Base-by-base conservation (phyloP, 2,329 filamentous ascomycete species). In the Endothia cerciana region DNA sequence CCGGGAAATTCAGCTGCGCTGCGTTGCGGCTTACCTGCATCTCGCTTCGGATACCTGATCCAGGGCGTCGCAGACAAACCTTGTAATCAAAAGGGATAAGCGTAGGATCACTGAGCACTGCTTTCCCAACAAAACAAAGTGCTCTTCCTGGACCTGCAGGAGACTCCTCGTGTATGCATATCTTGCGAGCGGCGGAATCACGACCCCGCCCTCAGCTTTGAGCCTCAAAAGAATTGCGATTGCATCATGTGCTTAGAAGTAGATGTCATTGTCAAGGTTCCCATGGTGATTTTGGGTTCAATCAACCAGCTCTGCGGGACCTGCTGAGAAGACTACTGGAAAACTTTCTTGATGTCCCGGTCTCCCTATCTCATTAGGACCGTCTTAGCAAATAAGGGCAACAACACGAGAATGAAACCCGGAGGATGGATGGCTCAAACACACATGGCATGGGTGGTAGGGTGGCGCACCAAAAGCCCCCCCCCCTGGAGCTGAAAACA, bases 121-220 rank as follows among this genome's bases (percentile, higher is more conserved):
- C 4, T 43, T n/a, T 43, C 57, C 57, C 57, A 59, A 59, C 57
- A 59, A 59, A 43, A 41, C 30, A 43, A n/a, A 6, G 25, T 30
- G 15, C 57, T 40, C 25, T 59, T 30, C 25, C 17, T 55, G 30
- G 51, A 36, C 15, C 17, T 55, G 51, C 51, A 36, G 51, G 30
- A 55, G 51, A 22, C 19, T 19, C 28, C 51, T 55, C 51, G 51
- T 55, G 36, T 55, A 13, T 33, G 30, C 19, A 1, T 28, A 22
- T 55, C 47, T 51, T 30, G 47, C 17, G 11, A 51, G 22, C 22
- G 13, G 17, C 25, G 22, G 13, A 10, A 36, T 7, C 33, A 10
- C 4, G 45, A 28, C 45, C n/a, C 15, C 45, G 25, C 25, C 45
- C 22, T 49, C 10, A 15, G 45, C 45, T 11, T 28, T 49, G 22